A percentile compares a stretch with the other conserved stretches of the same genome.
phyloP scores from a whole-genome alignment of 108 stramenopile genomes.

The Schizochytrium sp. region DNA sequence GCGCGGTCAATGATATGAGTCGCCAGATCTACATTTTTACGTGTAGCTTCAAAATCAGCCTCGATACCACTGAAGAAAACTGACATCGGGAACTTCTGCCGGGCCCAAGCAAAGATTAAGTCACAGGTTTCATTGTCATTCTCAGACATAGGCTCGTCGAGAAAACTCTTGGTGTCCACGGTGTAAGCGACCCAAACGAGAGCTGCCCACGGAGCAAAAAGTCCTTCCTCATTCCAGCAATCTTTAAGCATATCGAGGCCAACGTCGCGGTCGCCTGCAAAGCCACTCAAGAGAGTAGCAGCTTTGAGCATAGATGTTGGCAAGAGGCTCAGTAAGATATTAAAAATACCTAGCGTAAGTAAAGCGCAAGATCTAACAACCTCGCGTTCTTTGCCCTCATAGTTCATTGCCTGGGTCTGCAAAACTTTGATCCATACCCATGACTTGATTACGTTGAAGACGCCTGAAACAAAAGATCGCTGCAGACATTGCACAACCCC shows the following conservation, averaged over 20 bases:
- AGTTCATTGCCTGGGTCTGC: background rate
- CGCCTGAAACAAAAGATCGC: constrained; percentile 44
- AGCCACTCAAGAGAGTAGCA: constrained; percentile 36
- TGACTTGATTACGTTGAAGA: constrained; percentile 49
- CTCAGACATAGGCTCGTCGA: constrained; percentile 17
- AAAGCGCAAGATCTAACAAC: constrained; percentile 55
- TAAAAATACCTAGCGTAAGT: constrained; percentile 48
- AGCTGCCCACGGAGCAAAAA: constrained; percentile 55
- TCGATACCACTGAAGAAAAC: constrained; percentile 59
- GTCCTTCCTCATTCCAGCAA: constrained; percentile 57
- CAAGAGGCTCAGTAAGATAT: constrained; percentile 55
- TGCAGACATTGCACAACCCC: constrained; percentile 43
- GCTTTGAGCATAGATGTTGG: constrained; percentile 59
- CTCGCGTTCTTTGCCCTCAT: constrained; percentile 39
- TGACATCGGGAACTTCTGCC: constrained; percentile 29
- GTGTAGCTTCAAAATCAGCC: constrained; percentile 37
- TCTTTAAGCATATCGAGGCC: constrained; percentile 54
- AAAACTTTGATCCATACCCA: constrained; percentile 56
- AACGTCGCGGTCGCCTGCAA: constrained; percentile 39
- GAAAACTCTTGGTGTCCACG: constrained; percentile 52
- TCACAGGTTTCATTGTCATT: constrained; percentile 1
- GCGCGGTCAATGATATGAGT: constrained; percentile 32
- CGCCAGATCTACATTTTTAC: constrained; percentile 13
- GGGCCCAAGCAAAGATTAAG: constrained; percentile 33
- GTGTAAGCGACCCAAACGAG: constrained; percentile 47